A percentile compares a stretch with the other conserved stretches of the same genome.
phyloP scores from a whole-genome alignment of 2,329 filamentous ascomycete genomes.

The Torrubiellomyces zombiae region DNA sequence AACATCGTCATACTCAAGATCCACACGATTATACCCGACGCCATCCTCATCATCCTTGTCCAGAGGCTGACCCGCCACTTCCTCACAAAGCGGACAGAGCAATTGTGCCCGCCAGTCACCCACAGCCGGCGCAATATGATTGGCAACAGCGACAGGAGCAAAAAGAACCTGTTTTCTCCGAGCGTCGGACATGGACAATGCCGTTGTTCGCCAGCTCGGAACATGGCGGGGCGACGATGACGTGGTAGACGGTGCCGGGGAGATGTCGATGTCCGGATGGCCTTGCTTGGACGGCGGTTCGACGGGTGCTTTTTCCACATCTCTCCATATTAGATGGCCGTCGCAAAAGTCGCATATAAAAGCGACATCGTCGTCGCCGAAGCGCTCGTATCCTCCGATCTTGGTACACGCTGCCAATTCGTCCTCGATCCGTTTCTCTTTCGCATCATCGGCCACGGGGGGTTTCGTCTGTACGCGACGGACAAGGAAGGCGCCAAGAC shows the following conservation, averaged over 20 bases:
- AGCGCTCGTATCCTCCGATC: conserved; percentile 38
- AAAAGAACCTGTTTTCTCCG: conserved; percentile 36
- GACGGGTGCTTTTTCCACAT: conserved; percentile 35
- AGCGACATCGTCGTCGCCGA: conserved; percentile 35
- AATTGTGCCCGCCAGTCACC: conserved; percentile 36
- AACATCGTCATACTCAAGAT: conserved; percentile 33
- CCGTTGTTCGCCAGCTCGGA: conserved; percentile 36
- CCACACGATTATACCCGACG: conserved; percentile 25
- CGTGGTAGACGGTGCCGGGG: conserved; percentile 9
- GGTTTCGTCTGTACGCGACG: conserved; percentile 25
- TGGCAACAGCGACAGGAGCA: conserved; percentile 39
- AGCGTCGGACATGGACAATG: conserved; percentile 20
- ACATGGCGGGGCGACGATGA: conserved; percentile 7
- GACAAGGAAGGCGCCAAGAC: conserved; percentile 39
- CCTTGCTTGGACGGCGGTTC: conserved; percentile 19
- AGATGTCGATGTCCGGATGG: conserved; percentile 8
- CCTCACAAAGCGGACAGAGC: conserved; percentile 40
- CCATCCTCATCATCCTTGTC: conserved; percentile 34
- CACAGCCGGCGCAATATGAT: conserved; percentile 32
- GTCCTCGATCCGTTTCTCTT: conserved; percentile 23
- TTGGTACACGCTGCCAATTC: conserved; percentile 33
- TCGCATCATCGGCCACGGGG: conserved; percentile 15
- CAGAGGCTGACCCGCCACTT: conserved; percentile 25
- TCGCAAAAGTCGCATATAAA: conserved; percentile 47
- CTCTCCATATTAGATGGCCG: conserved; percentile 41